A percentile compares a stretch with the other conserved stretches of the same genome.
Conservation (phyloP, 2,329 filamentous ascomycete genomes). For the Aulographum hederae region DNA sequence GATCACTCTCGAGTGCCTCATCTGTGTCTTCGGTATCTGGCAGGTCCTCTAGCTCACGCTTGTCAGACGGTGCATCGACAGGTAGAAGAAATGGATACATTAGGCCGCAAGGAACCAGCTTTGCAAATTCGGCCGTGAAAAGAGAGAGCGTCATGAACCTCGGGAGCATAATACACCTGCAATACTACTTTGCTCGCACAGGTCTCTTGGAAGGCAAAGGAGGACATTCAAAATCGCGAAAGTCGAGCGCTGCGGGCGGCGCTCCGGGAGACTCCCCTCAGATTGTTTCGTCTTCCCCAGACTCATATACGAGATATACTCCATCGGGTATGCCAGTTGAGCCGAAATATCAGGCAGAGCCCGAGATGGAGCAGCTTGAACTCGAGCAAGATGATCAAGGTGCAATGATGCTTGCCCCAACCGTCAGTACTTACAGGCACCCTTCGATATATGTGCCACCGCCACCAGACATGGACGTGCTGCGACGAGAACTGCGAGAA, state of each 20-base stretch:
- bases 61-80: background rate
- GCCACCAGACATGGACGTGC: conserved; percentile 63
- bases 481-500: conserved; percentile 51
- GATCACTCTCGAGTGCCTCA: conserved; percentile 44
- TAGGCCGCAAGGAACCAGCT: conserved; percentile 70
- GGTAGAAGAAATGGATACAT: conserved; percentile 60
- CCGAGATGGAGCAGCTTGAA: background rate
- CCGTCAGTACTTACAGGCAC: conserved; percentile 86
- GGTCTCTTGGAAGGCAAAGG: conserved; percentile 88
- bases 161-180: conserved; percentile 89
- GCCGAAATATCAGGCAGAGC: too few species aligned
- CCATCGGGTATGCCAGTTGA: background rate
- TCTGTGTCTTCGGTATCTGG: conserved; percentile 36
- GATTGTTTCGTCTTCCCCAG: background rate
- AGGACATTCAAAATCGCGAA: conserved; percentile 58
- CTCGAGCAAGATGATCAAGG: background rate
- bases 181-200: conserved; percentile 95
- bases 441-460: conserved; percentile 66
- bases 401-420: conserved; percentile 69
- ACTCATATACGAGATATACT: background rate
- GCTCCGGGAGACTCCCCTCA: background rate
- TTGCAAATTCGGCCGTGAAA: conserved; percentile 75
- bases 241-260: conserved; percentile 7
- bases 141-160: conserved; percentile 91
- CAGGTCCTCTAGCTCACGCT: conserved; percentile 32